A percentile compares a stretch with the other conserved stretches of the same genome.
Conservation (phyloP, 2,329 filamentous ascomycete species). For the Monosporascus sp. region DNA sequence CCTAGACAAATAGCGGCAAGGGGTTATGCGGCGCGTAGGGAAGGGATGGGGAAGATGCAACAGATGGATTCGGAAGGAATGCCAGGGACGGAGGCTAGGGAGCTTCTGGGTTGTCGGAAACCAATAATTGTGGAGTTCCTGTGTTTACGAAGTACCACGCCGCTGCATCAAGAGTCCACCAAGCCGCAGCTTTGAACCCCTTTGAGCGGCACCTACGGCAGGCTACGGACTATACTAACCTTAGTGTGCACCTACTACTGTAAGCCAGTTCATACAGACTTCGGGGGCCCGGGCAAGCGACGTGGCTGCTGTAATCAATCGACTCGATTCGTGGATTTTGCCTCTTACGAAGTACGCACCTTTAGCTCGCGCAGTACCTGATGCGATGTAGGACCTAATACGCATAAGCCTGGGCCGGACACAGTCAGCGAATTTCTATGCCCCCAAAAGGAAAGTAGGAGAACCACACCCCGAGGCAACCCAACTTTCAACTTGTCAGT, state of each 20-base stretch:
- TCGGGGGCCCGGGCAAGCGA: not conserved
- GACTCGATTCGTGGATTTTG: not conserved
- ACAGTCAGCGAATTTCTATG: not conserved
- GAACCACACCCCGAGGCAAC: not conserved
- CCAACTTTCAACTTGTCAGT: not conserved
- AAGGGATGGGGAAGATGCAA: not conserved
- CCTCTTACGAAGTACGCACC: not conserved
- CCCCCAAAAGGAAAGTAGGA: not conserved
- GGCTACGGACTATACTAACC: too few species aligned
- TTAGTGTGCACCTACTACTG: not conserved
- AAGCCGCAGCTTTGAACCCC: too few species aligned
- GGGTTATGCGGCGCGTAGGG: not conserved
- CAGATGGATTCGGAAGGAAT: slow-evolving; percentile 1
- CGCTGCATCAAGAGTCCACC: not conserved
- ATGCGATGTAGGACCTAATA: not conserved
- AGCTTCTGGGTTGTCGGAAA: not conserved
- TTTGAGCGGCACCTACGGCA: too few species aligned
- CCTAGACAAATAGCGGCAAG: not conserved
- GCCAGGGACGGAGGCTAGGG: not conserved
- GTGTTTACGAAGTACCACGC: not conserved
- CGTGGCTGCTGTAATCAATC: not conserved
- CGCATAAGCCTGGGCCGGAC: not conserved
- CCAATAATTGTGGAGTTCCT: not conserved
- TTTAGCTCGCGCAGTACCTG: not conserved
- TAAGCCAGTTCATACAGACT: not conserved